Percentiles rank a stretch among this genome's conserved stretches.
phyloP scores from a whole-genome alignment of 192 early-diverging fungal genomes.

The Backusella circina region DNA sequence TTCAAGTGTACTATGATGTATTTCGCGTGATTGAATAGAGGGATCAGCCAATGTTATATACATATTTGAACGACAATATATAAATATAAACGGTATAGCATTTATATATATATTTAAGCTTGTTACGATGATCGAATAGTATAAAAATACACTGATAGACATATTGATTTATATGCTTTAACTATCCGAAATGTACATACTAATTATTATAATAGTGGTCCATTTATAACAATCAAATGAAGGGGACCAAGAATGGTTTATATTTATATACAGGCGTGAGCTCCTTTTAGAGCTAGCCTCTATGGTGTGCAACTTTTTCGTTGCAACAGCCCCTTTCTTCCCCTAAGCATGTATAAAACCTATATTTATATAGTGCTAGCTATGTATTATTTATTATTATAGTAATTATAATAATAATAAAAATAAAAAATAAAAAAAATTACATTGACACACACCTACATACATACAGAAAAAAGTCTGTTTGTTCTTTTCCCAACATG shows the following conservation, averaged over 20 bases:
- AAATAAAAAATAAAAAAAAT: background rate
- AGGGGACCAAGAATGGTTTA: background rate
- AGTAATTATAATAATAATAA: background rate
- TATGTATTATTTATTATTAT: background rate
- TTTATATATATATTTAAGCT: too few relatives aligned
- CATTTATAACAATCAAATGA: background rate
- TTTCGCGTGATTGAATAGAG: background rate
- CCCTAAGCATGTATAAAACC: background rate
- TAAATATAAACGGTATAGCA: background rate
- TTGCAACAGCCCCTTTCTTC: background rate
- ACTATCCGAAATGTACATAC: background rate
- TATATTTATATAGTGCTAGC: too few relatives aligned
- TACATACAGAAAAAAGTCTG: background rate
- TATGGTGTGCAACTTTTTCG: background rate
- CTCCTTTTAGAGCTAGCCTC: background rate
- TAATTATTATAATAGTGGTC: background rate
- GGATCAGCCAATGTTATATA: background rate
- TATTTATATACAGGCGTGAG: background rate
- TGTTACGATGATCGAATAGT: background rate
- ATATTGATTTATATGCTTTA: background rate
- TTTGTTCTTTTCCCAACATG: constrained; percentile 4
- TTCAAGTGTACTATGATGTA: background rate
- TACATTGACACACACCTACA: too few relatives aligned
- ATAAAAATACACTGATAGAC: background rate
- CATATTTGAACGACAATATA: background rate